Conservation (phyloP, 495 filamentous ascomycete species). For the Aspergillus indologenus region DNA sequence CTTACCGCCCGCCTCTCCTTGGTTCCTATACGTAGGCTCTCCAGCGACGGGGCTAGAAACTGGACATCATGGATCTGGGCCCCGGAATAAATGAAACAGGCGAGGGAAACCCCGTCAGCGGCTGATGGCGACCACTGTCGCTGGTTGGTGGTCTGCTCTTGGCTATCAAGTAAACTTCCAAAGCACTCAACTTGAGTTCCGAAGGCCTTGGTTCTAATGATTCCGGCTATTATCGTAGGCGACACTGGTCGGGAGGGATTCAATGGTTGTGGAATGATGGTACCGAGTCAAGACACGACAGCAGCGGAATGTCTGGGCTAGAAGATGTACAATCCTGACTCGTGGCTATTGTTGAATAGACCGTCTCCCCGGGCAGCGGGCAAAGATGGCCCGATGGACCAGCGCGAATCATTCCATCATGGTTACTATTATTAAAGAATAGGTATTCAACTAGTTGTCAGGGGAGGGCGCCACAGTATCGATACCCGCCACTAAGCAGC, state of each 20-base stretch:
- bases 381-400: neutral
- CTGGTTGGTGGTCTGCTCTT: constrained; percentile 1
- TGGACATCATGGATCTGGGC: neutral
- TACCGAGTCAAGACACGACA: neutral
- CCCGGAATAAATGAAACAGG: constrained; percentile 10
- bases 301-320: neutral
- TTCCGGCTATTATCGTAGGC: neutral
- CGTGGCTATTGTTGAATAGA: neutral
- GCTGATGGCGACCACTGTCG: neutral
- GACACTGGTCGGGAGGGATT: neutral
- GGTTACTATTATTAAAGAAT: neutral
- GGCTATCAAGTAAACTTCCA: neutral
- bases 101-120: neutral
- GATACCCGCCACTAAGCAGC: constrained; percentile 22
- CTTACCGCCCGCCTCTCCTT: constrained; percentile 11
- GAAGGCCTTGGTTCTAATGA: neutral
- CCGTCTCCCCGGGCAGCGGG: neutral
- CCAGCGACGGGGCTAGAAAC: neutral
- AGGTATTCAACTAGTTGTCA: neutral
- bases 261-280: neutral
- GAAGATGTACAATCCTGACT: neutral
- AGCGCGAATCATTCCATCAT: constrained; percentile 5
- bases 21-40: neutral
- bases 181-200: neutral
- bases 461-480: constrained; percentile 1